phyloP scores from a whole-genome alignment of 305 asterid genomes.

The Petunia hybrid region DNA sequence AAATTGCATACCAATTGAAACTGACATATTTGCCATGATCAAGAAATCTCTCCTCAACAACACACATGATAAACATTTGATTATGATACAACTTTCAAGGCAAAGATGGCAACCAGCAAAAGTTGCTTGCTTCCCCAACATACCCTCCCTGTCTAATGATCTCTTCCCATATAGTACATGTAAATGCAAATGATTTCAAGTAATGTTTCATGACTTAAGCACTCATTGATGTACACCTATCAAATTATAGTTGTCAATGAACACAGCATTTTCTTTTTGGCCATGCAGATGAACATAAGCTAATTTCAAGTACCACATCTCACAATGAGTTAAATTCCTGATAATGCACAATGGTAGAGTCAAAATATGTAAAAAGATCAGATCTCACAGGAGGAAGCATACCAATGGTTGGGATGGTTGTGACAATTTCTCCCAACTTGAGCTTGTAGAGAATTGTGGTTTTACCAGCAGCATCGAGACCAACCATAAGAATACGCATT shows the following conservation, averaged over 20 bases:
- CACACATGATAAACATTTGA: not conserved
- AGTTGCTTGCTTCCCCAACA: not conserved
- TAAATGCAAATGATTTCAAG: not conserved
- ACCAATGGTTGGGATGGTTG: constrained; percentile 38
- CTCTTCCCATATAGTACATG: not conserved
- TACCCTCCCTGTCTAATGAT: not conserved
- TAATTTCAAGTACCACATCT: constrained; percentile 10
- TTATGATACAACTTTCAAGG: not conserved
- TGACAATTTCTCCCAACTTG: constrained; percentile 41
- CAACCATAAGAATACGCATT: constrained; percentile 35
- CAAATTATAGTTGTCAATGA: not conserved
- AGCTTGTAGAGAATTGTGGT: constrained; percentile 40
- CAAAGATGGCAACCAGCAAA: not conserved
- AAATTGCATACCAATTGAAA: not conserved
- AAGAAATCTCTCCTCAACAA: constrained; percentile 13
- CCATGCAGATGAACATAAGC: not conserved
- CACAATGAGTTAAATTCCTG: not conserved
- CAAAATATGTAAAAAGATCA: not conserved
- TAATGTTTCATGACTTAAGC: not conserved
- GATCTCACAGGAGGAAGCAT: not conserved
- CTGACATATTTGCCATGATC: not conserved
- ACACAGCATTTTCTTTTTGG: not conserved
- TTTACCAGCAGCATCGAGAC: constrained; percentile 42
- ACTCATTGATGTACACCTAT: not conserved
- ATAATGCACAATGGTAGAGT: not conserved